Conservation (phyloP, 805 yeast species). For the Sungouiella blattae region DNA sequence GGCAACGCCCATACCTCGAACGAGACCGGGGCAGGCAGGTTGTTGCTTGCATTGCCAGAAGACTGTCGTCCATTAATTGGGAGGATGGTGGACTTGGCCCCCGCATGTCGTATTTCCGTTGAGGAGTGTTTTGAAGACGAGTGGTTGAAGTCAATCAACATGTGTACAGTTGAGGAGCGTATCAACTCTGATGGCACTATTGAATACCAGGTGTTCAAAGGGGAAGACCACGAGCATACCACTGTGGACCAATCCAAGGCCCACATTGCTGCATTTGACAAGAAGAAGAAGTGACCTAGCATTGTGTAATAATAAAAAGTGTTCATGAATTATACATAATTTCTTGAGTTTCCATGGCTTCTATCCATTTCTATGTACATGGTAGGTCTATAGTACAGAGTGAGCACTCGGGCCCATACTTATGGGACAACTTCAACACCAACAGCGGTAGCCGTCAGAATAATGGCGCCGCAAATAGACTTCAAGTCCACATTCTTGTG, state of each 20-base stretch:
- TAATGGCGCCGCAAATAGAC: conserved; percentile 74
- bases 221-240: conserved; percentile 74
- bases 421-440: conserved; percentile 81
- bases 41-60: conserved; percentile 66
- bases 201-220: conserved; percentile 36
- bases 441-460: conserved; percentile 85
- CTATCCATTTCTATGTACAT: too few species aligned
- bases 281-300: conserved; percentile 63
- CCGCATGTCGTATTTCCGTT: conserved; percentile 78
- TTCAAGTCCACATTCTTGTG: conserved; percentile 69
- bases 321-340: too few species aligned
- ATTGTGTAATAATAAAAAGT: too few species aligned
- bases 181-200: conserved; percentile 36
- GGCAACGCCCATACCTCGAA: conserved; percentile 58
- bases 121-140: conserved; percentile 74
- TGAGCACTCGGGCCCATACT: conserved; percentile 4
- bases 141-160: conserved; percentile 61
- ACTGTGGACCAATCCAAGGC: conserved; percentile 91
- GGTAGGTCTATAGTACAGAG: conserved; percentile 6
- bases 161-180: conserved; percentile 61
- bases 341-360: neutral
- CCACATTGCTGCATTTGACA: conserved; percentile 89
- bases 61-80: conserved; percentile 66
- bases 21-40: conserved; percentile 67
- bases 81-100: conserved; percentile 79